Conservation (phyloP, 371 early-diverging fungal species). For the Nosema muscidifuracis region DNA sequence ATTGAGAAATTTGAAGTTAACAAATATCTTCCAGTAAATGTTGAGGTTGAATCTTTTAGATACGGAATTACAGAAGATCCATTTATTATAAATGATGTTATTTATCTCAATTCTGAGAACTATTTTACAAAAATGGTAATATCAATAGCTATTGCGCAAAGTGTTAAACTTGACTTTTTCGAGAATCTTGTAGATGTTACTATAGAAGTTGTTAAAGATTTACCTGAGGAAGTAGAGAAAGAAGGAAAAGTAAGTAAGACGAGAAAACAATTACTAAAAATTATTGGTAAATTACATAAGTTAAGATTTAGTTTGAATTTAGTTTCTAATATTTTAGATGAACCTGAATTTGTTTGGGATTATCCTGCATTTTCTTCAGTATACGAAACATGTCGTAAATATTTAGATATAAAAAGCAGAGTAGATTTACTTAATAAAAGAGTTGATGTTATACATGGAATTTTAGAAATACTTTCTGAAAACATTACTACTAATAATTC, state of each 20-base stretch:
- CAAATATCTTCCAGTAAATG: slow-evolving; percentile 44
- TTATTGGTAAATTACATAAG: slow-evolving; percentile 59
- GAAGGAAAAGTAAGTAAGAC: slow-evolving; percentile 59
- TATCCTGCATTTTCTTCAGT: slow-evolving; percentile 59
- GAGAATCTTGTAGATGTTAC: slow-evolving; percentile 62
- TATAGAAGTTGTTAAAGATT: slow-evolving; percentile 57
- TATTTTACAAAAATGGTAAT: slow-evolving; percentile 63
- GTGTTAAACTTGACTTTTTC: slow-evolving; percentile 63
- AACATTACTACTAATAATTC: slow-evolving; percentile 61
- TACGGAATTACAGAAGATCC: slow-evolving; percentile 61
- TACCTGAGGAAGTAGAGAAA: slow-evolving; percentile 62
- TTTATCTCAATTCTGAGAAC: slow-evolving; percentile 61
- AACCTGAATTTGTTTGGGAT: slow-evolving; percentile 64
- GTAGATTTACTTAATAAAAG: slow-evolving; percentile 63
- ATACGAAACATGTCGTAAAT: slow-evolving; percentile 62
- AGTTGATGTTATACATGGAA: slow-evolving; percentile 62
- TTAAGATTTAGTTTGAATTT: slow-evolving; percentile 62
- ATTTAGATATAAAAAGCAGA: slow-evolving; percentile 62
- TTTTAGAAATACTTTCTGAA: slow-evolving; percentile 56
- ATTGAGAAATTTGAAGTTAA: slow-evolving; percentile 58
- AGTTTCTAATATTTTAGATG: slow-evolving; percentile 63
- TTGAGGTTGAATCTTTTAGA: slow-evolving; percentile 62
- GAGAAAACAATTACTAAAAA: slow-evolving; percentile 59
- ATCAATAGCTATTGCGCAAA: slow-evolving; percentile 64
- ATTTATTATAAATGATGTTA: slow-evolving; percentile 62